These are phyloP conservation scores for Acanthochlamys bracteata DNA, from an alignment of 106 monocot genomes.

Conservation along the genomic window DNA sequence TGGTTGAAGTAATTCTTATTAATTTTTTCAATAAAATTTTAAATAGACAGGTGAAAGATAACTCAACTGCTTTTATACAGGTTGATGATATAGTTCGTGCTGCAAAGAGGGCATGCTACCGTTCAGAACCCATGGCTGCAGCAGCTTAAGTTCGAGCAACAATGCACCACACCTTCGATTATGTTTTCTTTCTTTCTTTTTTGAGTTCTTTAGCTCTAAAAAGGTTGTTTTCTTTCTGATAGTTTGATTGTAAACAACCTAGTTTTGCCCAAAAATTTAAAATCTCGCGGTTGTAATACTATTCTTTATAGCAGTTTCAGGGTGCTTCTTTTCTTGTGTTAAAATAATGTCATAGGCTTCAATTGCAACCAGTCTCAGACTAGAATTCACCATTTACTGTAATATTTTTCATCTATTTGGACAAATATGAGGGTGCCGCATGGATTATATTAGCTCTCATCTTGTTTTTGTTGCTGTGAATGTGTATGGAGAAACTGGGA, in stretches of 20 bases:
- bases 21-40: background rate
- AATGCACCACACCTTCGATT: background rate
- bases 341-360: background rate
- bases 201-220: background rate
- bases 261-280: background rate
- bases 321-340: background rate
- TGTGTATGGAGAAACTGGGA: no score
- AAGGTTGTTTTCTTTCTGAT: background rate
- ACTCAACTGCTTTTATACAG: slow-evolving; percentile 11
- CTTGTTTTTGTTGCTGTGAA: no score
- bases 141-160: slow-evolving; percentile 22
- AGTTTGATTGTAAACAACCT: background rate
- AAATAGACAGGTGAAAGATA: background rate
- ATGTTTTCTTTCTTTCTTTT: background rate
- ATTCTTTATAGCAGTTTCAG: background rate
- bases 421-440: no score
- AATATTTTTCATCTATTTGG: no score
- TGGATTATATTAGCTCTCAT: no score
- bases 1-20: background rate
- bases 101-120: slow-evolving; percentile 57
- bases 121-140: slow-evolving; percentile 45
- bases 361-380: no score
- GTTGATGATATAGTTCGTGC: slow-evolving; percentile 68
- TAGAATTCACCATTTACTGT: no score
- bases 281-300: background rate